Evolutionary conservation across 73 alveolate genomes (phyloP).

Genomic region (Effrenium voratum): DNA sequence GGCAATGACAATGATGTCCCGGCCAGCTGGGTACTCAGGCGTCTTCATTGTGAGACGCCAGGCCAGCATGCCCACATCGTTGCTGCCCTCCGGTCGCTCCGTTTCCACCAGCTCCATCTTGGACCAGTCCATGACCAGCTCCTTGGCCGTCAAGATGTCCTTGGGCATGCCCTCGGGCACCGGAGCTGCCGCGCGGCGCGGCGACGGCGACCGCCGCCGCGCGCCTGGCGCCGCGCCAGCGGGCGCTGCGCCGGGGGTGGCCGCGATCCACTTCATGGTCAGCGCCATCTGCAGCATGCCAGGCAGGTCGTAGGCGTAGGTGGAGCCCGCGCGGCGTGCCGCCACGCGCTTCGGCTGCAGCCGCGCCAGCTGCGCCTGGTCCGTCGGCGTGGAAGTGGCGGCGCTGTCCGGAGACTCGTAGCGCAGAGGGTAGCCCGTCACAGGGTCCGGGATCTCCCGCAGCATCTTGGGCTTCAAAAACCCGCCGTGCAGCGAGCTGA

Average conservation of each 20-base stretch:
- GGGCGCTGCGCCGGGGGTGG: not conserved
- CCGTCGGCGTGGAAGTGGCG: not conserved
- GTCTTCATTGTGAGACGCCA: constrained; percentile 37
- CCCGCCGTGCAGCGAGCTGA: constrained; percentile 62
- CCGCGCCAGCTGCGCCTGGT: not conserved
- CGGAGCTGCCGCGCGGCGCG: not conserved
- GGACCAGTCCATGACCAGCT: constrained; percentile 40
- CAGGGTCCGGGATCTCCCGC: constrained; percentile 82
- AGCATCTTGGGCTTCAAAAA: constrained; percentile 78
- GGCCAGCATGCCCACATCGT: constrained; percentile 89
- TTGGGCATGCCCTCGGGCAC: constrained; percentile 86
- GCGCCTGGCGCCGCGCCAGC: not conserved
- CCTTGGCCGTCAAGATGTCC: constrained; percentile 46
- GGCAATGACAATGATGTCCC: constrained; percentile 58
- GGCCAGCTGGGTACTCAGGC: constrained; percentile 85
- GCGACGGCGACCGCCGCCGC: constrained; percentile 73
- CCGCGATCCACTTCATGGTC: constrained; percentile 73
- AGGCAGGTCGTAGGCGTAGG: constrained; percentile 70
- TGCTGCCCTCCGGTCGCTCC: constrained; percentile 64
- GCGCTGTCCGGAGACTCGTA: constrained; percentile 61
- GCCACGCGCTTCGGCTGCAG: constrained; percentile 89
- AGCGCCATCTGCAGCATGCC: constrained; percentile 75
- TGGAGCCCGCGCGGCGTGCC: constrained; percentile 91
- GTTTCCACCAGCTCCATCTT: constrained; percentile 31
- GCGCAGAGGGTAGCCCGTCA: constrained; percentile 88